Evolutionary conservation across 805 yeast species (phyloP).

Genomic region (Debaryomyces hansenii): DNA sequence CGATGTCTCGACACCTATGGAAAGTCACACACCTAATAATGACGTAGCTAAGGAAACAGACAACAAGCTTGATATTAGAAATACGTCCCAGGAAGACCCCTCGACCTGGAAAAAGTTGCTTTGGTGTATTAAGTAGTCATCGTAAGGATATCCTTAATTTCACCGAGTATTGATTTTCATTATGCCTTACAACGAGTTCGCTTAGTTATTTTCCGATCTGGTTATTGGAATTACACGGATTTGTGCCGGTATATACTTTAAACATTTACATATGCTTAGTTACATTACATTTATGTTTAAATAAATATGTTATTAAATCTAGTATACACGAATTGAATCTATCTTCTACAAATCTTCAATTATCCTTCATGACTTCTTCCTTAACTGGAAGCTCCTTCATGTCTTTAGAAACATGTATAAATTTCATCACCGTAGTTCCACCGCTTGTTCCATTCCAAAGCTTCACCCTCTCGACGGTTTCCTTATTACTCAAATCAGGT

Average conservation of each 20-base stretch:
- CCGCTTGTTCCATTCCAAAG: conserved; percentile 85
- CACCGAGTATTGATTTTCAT: too few relatives aligned
- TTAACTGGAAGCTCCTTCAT: conserved; percentile 23
- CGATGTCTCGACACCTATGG: background rate
- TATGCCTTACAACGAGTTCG: too few relatives aligned
- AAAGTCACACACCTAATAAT: background rate
- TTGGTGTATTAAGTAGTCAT: background rate
- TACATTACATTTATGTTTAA: too few relatives aligned
- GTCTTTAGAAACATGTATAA: conserved; percentile 36
- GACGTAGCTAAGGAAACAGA: background rate
- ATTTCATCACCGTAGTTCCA: conserved; percentile 63
- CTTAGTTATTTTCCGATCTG: too few relatives aligned
- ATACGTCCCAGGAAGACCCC: background rate
- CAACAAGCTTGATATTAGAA: background rate
- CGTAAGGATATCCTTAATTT: too few relatives aligned
- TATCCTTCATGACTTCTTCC: conserved; percentile 10
- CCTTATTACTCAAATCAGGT: conserved; percentile 68
- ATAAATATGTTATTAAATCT: background rate
- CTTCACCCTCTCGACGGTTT: conserved; percentile 59
- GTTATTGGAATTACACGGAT: too few relatives aligned
- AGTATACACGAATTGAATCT: background rate
- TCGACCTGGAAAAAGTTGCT: conserved; percentile 1
- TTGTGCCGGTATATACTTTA: too few relatives aligned
- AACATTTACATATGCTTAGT: too few relatives aligned
- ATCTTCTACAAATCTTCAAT: background rate